Evolutionary conservation across 169 alveolate genomes (phyloP), one percentile per base, ranked within the genome.

Genomic region (Theileria annulata): DNA sequence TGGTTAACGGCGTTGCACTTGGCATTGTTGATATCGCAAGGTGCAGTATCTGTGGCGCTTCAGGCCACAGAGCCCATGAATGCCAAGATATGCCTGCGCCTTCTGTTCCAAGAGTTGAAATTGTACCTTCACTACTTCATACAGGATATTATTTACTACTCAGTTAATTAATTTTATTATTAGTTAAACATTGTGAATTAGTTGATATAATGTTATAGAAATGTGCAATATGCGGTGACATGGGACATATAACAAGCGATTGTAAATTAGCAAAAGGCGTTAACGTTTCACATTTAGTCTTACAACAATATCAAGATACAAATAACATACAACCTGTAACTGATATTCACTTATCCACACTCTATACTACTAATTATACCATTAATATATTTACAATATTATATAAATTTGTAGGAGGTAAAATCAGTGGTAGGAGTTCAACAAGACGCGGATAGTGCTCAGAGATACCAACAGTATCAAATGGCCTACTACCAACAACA

Each of bases 211-310:
- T 35, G 47, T 35, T 87, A 74, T 83, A 87, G 68, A 82, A 89
- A 58, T 95, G 98, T 71, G 92, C 90, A 49, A 75, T 95, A 23
- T 95, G 98, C 70, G 98, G 98, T 3, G 97, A 95, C 69, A 88
- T 90, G 88, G 98, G 98, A 1, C 98, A 95, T 80, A 87, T 93
- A 21, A 95, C 98, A 19, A 90, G 87, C 68, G 98, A 95, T 88
- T 95, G 98, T 76, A 94, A 94, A 71, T 76, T 92, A 78, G 94
- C 94, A 0, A 72, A 75, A 31, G 84, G 72, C 31, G 60, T 71
- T 75, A 64, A 81, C 67, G 15, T 33, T 6, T 74, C 37, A 17
- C 69, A 60, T 23, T 23, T 60, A n/a, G 33, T 75, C 23, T 23
- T 60, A 23, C 82, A 35, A 30, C 82, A 75, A 12, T 66, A 75